phyloP scores from a whole-genome alignment of 225 moss, liverwort and hornwort species.

The Polytrichum formosum region DNA sequence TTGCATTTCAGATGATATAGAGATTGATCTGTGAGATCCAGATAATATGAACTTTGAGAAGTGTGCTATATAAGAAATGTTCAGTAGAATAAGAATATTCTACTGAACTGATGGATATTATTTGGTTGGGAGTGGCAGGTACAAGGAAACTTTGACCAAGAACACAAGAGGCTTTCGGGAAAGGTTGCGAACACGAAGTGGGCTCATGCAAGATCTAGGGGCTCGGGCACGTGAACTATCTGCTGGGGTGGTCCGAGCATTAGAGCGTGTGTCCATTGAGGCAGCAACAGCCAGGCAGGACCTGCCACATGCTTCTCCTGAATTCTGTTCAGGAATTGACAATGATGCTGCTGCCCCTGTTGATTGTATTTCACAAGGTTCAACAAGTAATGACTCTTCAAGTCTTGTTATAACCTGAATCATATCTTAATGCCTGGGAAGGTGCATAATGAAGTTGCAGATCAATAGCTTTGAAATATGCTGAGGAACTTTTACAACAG shows the following conservation, averaged over 20 bases:
- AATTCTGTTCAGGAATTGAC: conserved; percentile 21
- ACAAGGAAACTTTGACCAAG: conserved; percentile 73
- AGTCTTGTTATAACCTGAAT: conserved; percentile 7
- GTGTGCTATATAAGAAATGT: too few species aligned
- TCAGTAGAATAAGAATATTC: too few species aligned
- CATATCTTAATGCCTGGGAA: conserved; percentile 5
- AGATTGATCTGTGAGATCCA: too few species aligned
- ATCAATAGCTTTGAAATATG: conserved; percentile 15
- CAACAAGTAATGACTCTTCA: conserved; percentile 33
- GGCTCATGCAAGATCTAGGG: conserved; percentile 66
- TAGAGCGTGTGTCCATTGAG: conserved; percentile 70
- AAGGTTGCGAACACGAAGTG: conserved; percentile 62
- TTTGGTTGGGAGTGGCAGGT: conserved; percentile 36
- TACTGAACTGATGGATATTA: background rate
- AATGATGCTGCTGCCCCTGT: conserved; percentile 14
- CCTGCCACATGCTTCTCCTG: conserved; percentile 22
- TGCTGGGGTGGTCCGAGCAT: conserved; percentile 66
- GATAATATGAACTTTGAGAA: too few species aligned
- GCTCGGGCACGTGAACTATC: conserved; percentile 65
- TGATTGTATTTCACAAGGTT: conserved; percentile 31
- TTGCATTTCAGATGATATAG: too few species aligned
- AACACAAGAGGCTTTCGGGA: conserved; percentile 68
- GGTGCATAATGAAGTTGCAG: conserved; percentile 10
- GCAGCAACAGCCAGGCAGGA: conserved; percentile 48
- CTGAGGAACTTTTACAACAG: conserved; percentile 7